Conservation (phyloP, 176 grass and related monocot species). For the Zoysia japonica region DNA sequence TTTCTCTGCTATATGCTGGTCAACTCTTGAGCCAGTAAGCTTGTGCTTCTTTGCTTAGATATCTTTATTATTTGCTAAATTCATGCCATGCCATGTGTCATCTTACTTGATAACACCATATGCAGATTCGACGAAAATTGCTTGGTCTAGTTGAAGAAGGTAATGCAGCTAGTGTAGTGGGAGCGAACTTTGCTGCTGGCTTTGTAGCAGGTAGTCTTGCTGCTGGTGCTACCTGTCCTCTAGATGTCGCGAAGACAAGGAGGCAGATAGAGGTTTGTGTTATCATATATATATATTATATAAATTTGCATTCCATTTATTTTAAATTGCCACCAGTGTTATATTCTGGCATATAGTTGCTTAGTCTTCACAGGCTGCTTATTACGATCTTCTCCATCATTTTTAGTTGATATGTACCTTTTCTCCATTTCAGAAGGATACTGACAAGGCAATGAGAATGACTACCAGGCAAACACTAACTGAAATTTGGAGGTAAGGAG, state of each 20-base stretch:
- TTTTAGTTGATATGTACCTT: neutral
- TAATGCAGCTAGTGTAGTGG: conserved; percentile 64
- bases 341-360: neutral
- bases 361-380: neutral
- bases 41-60: conserved; percentile 5
- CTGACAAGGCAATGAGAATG: conserved; percentile 81
- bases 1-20: conserved; percentile 97
- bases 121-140: conserved; percentile 72
- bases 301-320: conserved; percentile 23
- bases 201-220: conserved; percentile 94
- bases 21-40: conserved; percentile 83
- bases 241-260: conserved; percentile 94
- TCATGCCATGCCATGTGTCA: conserved; percentile 9
- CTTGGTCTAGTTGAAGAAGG: conserved; percentile 79
- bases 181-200: conserved; percentile 88
- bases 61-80: conserved; percentile 31
- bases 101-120: conserved; percentile 16
- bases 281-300: neutral
- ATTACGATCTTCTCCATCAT: neutral
- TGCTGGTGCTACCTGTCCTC: conserved; percentile 91
- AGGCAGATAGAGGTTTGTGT: conserved; percentile 91
- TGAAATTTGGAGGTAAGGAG: conserved; percentile 83
- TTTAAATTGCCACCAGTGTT: neutral
- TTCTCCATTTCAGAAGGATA: conserved; percentile 69
- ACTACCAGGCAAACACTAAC: conserved; percentile 79